Conservation (phyloP, 306 rosid species). For the Corylus americana region DNA sequence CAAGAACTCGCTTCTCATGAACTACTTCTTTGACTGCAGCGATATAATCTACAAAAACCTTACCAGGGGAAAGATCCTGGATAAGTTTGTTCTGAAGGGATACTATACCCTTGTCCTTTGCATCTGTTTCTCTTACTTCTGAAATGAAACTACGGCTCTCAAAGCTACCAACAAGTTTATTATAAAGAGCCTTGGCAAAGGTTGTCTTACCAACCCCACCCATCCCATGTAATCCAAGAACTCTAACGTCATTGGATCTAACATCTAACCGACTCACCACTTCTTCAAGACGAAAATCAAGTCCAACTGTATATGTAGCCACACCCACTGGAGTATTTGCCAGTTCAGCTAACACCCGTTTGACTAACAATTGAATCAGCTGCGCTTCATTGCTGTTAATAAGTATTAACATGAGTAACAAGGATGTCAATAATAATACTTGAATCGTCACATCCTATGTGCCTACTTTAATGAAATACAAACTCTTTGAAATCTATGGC, state of each 20-base stretch:
- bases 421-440: not conserved
- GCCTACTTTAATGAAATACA: not conserved
- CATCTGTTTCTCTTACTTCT: slow-evolving; percentile 42
- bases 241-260: slow-evolving; percentile 36
- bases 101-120: slow-evolving; percentile 38
- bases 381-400: not conserved
- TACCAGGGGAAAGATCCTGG: slow-evolving; percentile 19
- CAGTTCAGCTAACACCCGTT: slow-evolving; percentile 41
- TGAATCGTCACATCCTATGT: not conserved
- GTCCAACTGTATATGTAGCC: slow-evolving; percentile 51
- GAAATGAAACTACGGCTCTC: slow-evolving; percentile 47
- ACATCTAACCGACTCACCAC: slow-evolving; percentile 30
- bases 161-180: slow-evolving; percentile 42
- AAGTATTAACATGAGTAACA: not conserved
- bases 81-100: slow-evolving; percentile 41
- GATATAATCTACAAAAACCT: not conserved
- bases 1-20: slow-evolving; percentile 37
- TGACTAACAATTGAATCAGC: slow-evolving; percentile 31
- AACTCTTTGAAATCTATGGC: not conserved
- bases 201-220: slow-evolving; percentile 81
- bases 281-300: slow-evolving; percentile 37
- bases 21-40: slow-evolving; percentile 20
- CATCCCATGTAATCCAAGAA: slow-evolving; percentile 58
- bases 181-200: slow-evolving; percentile 58
- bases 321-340: slow-evolving; percentile 44